Evolutionary conservation across 257 asterid genomes (phyloP), one percentile per base, ranked within the genome.

Genomic region (Scutellaria minor): DNA sequence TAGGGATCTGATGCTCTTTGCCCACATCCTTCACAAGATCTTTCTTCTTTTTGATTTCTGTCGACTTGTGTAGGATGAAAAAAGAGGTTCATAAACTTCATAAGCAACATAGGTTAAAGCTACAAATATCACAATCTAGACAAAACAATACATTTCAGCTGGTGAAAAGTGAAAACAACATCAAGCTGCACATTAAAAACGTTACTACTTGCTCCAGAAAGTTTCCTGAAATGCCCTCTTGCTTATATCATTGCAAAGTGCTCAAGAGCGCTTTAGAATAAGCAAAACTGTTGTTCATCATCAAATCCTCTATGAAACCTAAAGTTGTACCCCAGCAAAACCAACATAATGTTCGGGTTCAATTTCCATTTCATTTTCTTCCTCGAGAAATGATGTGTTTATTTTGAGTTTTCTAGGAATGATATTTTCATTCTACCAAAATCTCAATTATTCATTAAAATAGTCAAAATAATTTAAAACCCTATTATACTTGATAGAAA

Each of bases 41-140:
- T 82, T 85, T 86, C 82, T 85, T 91, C 89, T 91, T 88, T 82
- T 85, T 95, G 86, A 79, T 86, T 90, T 91, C 57, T 85, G 86
- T 69, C 80, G 85, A 72, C 86, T 98, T 94, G 93, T 69, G 71
- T 48, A 71, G 51, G 18, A 76, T 54, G 61, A 37, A 72, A 35
- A 58, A 72, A 53, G 4, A 31, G 13, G 63, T 77, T 50, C 31
- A 58, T 48, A 60, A 54, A 20, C 62, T 70, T 47, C 69, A 71
- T 6, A 54, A 50, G 13, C 9, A 77, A 37, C 35, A 52, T 22
- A 39, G 20, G 3, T 18, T 57, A 50, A 9, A 71, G 72, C 59
- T 56, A 67, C 41, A 66, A 65, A 11, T 27, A 47, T 37, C 60
- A 58, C 13, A 9, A 7, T 57, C 46, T 22, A 24, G 41, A 13